Base-by-base conservation (phyloP, 2,329 filamentous ascomycete genomes). In the Ophiocordyceps unilateralis region DNA sequence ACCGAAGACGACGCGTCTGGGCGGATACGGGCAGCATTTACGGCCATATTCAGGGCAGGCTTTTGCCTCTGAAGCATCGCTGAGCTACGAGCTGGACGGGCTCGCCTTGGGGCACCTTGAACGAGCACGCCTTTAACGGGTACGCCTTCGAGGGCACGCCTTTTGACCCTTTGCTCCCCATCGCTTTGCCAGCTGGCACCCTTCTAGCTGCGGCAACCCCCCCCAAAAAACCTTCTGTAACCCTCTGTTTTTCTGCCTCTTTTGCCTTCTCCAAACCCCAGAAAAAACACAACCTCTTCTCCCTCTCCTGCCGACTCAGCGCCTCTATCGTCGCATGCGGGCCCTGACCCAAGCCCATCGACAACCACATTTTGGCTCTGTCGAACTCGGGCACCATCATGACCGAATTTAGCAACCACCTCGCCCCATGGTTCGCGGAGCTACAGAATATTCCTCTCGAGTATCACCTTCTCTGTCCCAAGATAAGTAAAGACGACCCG, bases 381-480 rank as follows among this genome's bases (percentile, higher is more conserved):
- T 36, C 32, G 32, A 11, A 6, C 5, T 11, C 9, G 32, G 32
- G 32, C 32, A 39, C 47, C 44, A 59, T 45, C 42, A 69, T 68
- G 66, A 57, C 58, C 40, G 53, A 57, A 38, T 44, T 55, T 37
- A 54, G 57, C 37, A 63, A 67, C 47, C 60, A 66, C 49, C 59
- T 70, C 43, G 58, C 53, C 17, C 55, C 60, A 43, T 66, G 63
- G 55, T 68, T 61, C 47, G 60, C 65, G 46, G 61, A 66, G 45
- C 55, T 69, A 2, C 59, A 64, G 39, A 54, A 58, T 23, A 58
- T 71, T n/a, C 62, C 65, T 3, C 37, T 57, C n/a, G 60, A 70
- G 14, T 61, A 67, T 21, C 82, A 87, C 53, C 66, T 84, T 42
- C 72, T 85, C 46, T 87, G 82, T 47, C 79, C 82, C 1, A 76